These are phyloP conservation scores for Leucosporidium yakuticum DNA, from an alignment of 768 basidiomycete genomes.

Conservation along the genomic window DNA sequence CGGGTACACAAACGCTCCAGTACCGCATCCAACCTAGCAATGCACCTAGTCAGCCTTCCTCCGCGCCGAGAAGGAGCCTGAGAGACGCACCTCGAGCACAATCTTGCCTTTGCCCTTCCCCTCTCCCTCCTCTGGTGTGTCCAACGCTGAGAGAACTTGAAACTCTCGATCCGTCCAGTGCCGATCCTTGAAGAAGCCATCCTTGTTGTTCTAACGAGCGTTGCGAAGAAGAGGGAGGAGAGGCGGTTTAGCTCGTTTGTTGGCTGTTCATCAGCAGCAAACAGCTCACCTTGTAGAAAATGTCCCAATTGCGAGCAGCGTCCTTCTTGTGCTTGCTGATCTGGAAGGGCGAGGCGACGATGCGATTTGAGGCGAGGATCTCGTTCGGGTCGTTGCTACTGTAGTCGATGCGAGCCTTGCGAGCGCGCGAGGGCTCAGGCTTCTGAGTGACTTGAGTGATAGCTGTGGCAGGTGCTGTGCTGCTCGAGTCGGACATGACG, in stretches of 20 bases:
- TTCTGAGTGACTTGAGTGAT: too few relatives aligned
- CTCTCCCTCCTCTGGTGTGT: not conserved
- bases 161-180: constrained; percentile 31
- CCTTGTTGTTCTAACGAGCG: constrained; percentile 3
- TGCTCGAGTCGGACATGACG: too few relatives aligned
- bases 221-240: not conserved
- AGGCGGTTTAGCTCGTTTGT: not conserved
- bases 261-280: not conserved
- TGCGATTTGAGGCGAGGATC: constrained; percentile 15
- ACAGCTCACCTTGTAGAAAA: constrained; percentile 21
- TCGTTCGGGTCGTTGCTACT: constrained; percentile 3
- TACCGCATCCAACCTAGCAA: constrained; percentile 24
- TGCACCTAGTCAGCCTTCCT: too few relatives aligned
- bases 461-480: too few relatives aligned
- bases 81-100: constrained; percentile 17
- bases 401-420: constrained; percentile 20
- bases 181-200: constrained; percentile 32
- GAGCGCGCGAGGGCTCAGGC: not conserved
- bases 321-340: constrained; percentile 5
- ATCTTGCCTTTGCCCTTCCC: constrained; percentile 24
- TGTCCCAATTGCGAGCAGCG: constrained; percentile 13
- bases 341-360: not conserved
- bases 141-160: not conserved
- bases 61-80: too few relatives aligned
- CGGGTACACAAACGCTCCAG: constrained; percentile 33